Conservation (phyloP, 169 alveolate genomes). For the Plasmodium berghei region DNA sequence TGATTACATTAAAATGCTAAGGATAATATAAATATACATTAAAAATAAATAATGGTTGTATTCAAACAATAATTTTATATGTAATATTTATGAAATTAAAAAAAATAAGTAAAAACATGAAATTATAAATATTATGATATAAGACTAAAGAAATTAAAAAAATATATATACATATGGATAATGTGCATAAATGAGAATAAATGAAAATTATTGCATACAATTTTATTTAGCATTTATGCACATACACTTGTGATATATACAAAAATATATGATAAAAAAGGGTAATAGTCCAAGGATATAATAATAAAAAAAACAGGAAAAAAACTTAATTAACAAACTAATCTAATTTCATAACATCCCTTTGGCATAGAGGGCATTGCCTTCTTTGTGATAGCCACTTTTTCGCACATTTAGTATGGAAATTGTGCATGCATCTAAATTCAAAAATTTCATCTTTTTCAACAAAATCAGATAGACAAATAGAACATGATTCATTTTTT, state of each 20-base stretch:
- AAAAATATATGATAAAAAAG: no score
- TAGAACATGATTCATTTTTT: slow-evolving; percentile 80
- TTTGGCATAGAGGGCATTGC: slow-evolving; percentile 83
- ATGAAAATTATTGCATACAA: neutral
- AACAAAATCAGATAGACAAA: slow-evolving; percentile 81
- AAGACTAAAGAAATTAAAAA: slow-evolving; percentile 4
- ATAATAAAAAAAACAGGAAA: neutral
- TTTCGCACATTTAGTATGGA: slow-evolving; percentile 82
- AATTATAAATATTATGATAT: neutral
- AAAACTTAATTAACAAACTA: neutral
- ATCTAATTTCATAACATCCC: slow-evolving; percentile 60
- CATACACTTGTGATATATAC: no score
- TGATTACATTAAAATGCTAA: slow-evolving; percentile 1
- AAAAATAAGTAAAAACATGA: slow-evolving; percentile 44
- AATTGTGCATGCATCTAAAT: slow-evolving; percentile 81
- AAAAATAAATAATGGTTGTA: slow-evolving; percentile 33
- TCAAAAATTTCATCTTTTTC: slow-evolving; percentile 78
- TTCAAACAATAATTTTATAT: slow-evolving; percentile 25
- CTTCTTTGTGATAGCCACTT: slow-evolving; percentile 81
- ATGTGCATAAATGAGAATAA: slow-evolving; percentile 10
- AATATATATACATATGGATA: slow-evolving; percentile 3
- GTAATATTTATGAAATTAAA: slow-evolving; percentile 39
- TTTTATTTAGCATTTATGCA: no score
- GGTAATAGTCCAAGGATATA: neutral
- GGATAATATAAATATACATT: slow-evolving; percentile 7